Percentiles rank a stretch among this genome's conserved stretches.
Conservation (phyloP, 805 yeast species). For the Cyberlindnera galapagoensis region DNA sequence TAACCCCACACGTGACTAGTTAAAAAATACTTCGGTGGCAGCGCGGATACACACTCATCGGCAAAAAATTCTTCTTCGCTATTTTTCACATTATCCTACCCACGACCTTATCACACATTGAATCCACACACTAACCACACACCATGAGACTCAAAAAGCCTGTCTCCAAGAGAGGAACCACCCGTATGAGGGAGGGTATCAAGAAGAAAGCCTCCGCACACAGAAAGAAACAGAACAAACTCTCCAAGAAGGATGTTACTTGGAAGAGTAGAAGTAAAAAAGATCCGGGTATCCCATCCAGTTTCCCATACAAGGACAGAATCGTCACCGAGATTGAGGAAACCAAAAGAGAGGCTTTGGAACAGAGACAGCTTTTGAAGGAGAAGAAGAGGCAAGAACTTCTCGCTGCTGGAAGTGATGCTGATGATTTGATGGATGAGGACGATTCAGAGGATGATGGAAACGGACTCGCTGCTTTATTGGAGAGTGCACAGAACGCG, state of each 20-base stretch:
- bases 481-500: constrained; percentile 86
- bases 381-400: constrained; percentile 38
- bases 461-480: constrained; percentile 70
- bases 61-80: not conserved
- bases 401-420: constrained; percentile 33
- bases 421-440: constrained; percentile 30
- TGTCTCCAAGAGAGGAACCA: constrained; percentile 81
- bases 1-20: no score
- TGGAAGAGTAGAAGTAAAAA: constrained; percentile 84
- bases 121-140: not conserved
- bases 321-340: constrained; percentile 69
- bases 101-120: not conserved
- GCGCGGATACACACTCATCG: no score
- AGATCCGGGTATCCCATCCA: constrained; percentile 93
- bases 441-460: constrained; percentile 33
- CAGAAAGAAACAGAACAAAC: constrained; percentile 74
- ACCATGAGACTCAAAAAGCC: constrained; percentile 25
- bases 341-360: constrained; percentile 46
- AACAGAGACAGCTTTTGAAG: constrained; percentile 45
- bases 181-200: constrained; percentile 94
- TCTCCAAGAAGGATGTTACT: constrained; percentile 82
- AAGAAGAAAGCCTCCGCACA: constrained; percentile 94
- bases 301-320: constrained; percentile 89
- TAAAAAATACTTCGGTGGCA: no score
- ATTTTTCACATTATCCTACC: not conserved